Evolutionary conservation across 768 basidiomycete species (phyloP).

Genomic region (Mycena belliarum): DNA sequence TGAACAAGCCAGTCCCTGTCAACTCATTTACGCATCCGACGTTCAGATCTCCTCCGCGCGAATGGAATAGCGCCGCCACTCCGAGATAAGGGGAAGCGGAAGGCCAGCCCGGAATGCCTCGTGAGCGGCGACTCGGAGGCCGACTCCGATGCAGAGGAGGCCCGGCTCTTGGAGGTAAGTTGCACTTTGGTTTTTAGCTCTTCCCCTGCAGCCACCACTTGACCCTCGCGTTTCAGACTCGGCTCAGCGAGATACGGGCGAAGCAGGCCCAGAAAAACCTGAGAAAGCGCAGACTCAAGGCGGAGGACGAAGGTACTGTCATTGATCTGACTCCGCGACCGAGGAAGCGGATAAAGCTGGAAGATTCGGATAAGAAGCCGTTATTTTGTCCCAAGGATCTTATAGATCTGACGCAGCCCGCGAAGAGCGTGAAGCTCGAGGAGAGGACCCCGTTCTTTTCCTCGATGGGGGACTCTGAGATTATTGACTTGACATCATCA

Average conservation of each 20-base stretch:
- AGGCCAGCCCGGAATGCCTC: neutral
- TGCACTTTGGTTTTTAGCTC: neutral
- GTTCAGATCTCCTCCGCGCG: slow-evolving; percentile 7
- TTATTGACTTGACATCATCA: no score
- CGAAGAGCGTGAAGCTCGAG: no score
- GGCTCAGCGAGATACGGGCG: slow-evolving; percentile 8
- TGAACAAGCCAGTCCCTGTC: no score
- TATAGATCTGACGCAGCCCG: slow-evolving; percentile 29
- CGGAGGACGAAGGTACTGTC: neutral
- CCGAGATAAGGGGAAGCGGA: slow-evolving; percentile 6
- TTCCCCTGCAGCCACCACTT: neutral
- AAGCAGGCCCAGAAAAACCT: slow-evolving; percentile 20
- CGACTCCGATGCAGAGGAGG: slow-evolving; percentile 10
- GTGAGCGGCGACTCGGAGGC: slow-evolving; percentile 5
- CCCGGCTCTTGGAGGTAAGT: slow-evolving; percentile 2
- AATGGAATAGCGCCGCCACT: slow-evolving; percentile 8
- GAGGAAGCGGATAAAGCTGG: slow-evolving; percentile 21
- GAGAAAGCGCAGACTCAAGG: slow-evolving; percentile 9
- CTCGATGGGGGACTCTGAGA: no score
- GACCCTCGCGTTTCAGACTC: neutral
- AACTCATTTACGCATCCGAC: no score
- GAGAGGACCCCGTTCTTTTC: no score
- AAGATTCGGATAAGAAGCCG: slow-evolving; percentile 1
- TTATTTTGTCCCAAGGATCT: slow-evolving; percentile 18
- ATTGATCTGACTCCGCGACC: slow-evolving; percentile 8